Conservation (phyloP, 2,329 filamentous ascomycete genomes). For the Beauveria brongniartii region DNA sequence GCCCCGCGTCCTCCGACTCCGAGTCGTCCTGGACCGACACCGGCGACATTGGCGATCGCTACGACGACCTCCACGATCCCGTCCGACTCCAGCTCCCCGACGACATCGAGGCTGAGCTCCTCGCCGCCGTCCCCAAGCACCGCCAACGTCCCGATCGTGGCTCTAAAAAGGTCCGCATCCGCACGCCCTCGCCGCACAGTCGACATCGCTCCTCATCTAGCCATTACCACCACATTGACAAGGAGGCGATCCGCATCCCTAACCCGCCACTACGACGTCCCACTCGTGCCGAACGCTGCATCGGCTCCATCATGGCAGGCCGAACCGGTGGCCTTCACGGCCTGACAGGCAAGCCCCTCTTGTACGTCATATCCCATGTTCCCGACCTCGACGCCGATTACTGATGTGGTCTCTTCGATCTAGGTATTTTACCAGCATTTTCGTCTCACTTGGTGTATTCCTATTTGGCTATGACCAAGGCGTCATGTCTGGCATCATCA, state of each 20-base stretch:
- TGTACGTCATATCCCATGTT: conserved; percentile 48
- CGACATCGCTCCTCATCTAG: conserved; percentile 28
- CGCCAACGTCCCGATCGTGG: conserved; percentile 28
- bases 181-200: conserved; percentile 35
- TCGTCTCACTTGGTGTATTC: conserved; percentile 80
- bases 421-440: conserved; percentile 92
- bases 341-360: conserved; percentile 87
- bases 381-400: conserved; percentile 11
- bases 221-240: conserved; percentile 42
- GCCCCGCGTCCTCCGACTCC: conserved; percentile 44
- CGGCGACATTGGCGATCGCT: conserved; percentile 87
- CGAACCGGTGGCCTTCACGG: conserved; percentile 73
- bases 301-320: conserved; percentile 81
- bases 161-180: conserved; percentile 61
- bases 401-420: conserved; percentile 14
- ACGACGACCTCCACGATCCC: conserved; percentile 75
- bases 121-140: conserved; percentile 41
- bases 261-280: conserved; percentile 55
- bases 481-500: conserved; percentile 72
- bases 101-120: conserved; percentile 55
- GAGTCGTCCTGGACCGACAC: conserved; percentile 84
- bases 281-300: conserved; percentile 57
- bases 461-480: conserved; percentile 86
- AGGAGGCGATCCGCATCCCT: conserved; percentile 79
- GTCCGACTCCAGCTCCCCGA: conserved; percentile 61